Base-by-base conservation (phyloP, 345 rosid genomes). In the Gossypium sturtianum region DNA sequence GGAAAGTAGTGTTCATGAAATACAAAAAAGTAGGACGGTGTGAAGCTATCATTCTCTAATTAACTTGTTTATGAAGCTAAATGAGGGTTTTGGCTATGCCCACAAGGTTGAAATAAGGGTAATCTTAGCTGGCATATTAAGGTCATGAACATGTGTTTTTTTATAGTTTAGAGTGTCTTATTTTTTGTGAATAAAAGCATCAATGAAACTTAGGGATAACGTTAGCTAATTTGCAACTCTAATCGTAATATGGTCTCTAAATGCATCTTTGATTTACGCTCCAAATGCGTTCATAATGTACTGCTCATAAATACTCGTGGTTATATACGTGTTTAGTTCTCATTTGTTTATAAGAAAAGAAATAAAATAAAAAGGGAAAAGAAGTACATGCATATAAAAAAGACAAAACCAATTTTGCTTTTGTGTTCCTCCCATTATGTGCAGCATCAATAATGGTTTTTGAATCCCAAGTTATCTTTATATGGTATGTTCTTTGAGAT, bases 41-140 rank as follows among this genome's bases (percentile, higher is more conserved):
- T 44, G 43, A 65, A 52, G 57, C 49, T 54, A 74, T 54, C 25
- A 17, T 27, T 70, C 47, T 3, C 47, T 43, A 53, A 51, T 17
- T 12, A 52, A 66, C 60, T 76, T 77, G 49, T 44, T 60, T 44
- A n/a, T 34, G 34, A 41, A 57, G 29, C 56, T 62, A 62, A 68
- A 9, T 22, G 17, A 58, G 44, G 13, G 13, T 67, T 67, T 67
- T 48, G 20, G 56, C 43, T 48, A 48, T 67, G 22, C 10, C 29
- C 22, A 0, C 44, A 49, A 68, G 72, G 43, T 68, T 49, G 41
- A 27, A 9, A 19, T 20, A 34, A 34, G 41, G 16, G 23, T 22
- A 41, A 48, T 11, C 43, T 53, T 47, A 22, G 19, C 12, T 57
- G 1, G 15, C 47, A 19, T 19, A 20, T 56, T 20, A 56, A 56